phyloP scores from a whole-genome alignment of 352 stramenopile genomes.

The Thalassiosira tumida region DNA sequence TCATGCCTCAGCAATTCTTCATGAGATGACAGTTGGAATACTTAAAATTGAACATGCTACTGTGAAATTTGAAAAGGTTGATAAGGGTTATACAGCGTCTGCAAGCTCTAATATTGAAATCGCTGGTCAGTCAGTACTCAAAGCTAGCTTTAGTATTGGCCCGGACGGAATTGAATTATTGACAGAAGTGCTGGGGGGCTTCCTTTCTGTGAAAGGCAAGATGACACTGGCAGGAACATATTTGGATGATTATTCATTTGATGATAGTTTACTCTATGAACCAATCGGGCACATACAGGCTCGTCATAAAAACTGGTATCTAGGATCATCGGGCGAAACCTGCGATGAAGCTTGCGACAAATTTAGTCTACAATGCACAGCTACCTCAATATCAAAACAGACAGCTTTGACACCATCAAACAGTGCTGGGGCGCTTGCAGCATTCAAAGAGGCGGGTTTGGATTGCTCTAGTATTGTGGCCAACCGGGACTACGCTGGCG shows the following conservation, averaged over 20 bases:
- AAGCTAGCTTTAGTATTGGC: not conserved
- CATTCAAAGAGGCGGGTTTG: too few species aligned
- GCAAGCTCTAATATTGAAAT: not conserved
- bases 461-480: too few species aligned
- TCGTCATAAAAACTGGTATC: too few species aligned
- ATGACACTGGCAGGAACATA: not conserved
- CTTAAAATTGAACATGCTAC: not conserved
- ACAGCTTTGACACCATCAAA: too few species aligned
- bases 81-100: not conserved
- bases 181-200: not conserved
- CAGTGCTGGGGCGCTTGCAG: too few species aligned
- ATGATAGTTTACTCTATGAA: not conserved
- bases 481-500: too few species aligned
- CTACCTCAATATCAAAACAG: too few species aligned
- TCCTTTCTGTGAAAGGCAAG: not conserved
- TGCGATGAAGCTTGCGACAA: too few species aligned
- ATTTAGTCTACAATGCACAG: too few species aligned
- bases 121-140: not conserved
- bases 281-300: too few species aligned
- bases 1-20: slow-evolving; percentile 15
- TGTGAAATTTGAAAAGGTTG: not conserved
- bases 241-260: not conserved
- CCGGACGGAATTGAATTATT: not conserved
- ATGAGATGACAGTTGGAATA: not conserved
- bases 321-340: too few species aligned